phyloP scores from a whole-genome alignment of 345 rosid genomes.

The Litchi chinensis region DNA sequence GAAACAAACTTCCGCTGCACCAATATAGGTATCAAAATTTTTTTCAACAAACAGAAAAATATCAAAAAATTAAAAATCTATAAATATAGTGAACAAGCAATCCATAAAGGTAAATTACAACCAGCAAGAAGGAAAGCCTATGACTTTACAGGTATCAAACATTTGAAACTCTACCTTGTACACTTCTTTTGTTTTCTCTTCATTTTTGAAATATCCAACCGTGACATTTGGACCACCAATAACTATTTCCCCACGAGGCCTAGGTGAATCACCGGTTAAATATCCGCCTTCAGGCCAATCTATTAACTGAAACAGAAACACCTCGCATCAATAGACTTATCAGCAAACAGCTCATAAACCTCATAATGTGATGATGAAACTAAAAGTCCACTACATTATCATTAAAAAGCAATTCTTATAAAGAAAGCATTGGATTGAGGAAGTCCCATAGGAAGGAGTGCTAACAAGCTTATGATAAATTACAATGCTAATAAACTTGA shows the following conservation, averaged over 20 bases:
- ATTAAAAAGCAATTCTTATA: background rate
- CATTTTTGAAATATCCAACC: slow-evolving; percentile 88
- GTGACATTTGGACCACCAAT: slow-evolving; percentile 95
- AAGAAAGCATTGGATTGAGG: background rate
- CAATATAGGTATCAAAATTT: background rate
- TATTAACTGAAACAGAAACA: slow-evolving; percentile 62
- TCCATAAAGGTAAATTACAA: background rate
- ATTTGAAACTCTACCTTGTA: slow-evolving; percentile 63
- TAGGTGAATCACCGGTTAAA: slow-evolving; percentile 67
- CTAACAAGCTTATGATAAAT: background rate
- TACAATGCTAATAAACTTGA: no score
- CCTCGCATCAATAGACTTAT: background rate
- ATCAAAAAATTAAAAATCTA: background rate
- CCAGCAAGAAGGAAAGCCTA: background rate
- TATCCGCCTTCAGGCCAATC: slow-evolving; percentile 99
- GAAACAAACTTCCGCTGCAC: no score
- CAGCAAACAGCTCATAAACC: background rate
- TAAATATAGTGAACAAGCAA: background rate
- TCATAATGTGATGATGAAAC: slow-evolving; percentile 4
- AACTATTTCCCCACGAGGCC: slow-evolving; percentile 97
- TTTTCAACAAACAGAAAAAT: background rate
- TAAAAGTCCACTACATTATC: background rate
- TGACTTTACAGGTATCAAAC: background rate
- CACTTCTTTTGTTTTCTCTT: slow-evolving; percentile 81
- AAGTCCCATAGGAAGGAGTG: background rate